A percentile compares a stretch with the other conserved stretches of the same genome.
phyloP scores from a whole-genome alignment of 2,329 filamentous ascomycete genomes.

The Aspergillus ruber region DNA sequence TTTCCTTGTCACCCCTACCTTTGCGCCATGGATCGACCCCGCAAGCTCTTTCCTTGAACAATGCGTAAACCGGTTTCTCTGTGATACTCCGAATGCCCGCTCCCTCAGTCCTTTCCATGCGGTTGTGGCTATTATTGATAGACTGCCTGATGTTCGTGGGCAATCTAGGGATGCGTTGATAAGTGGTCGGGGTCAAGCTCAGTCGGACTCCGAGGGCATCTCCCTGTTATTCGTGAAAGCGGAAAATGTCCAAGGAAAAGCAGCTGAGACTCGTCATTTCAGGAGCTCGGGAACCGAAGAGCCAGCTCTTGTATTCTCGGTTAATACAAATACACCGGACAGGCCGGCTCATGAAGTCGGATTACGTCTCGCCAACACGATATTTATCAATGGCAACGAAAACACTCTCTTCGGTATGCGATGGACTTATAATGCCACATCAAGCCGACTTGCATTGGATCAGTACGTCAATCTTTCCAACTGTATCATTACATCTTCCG shows the following conservation, averaged over 20 bases:
- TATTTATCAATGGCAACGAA: slow-evolving; percentile 38
- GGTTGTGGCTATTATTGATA: slow-evolving; percentile 33
- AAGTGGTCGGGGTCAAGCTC: background rate
- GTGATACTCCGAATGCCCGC: slow-evolving; percentile 4
- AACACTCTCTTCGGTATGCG: slow-evolving; percentile 32
- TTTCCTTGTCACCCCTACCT: slow-evolving; percentile 31
- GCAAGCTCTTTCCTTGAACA: slow-evolving; percentile 23
- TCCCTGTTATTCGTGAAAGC: slow-evolving; percentile 24
- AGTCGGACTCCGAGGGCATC: slow-evolving; percentile 26
- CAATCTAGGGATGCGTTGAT: background rate
- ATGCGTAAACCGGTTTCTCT: slow-evolving; percentile 23
- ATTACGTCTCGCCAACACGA: slow-evolving; percentile 36
- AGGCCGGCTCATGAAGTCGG: slow-evolving; percentile 26
- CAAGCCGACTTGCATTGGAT: slow-evolving; percentile 18
- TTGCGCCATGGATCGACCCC: slow-evolving; percentile 33
- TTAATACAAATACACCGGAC: slow-evolving; percentile 8
- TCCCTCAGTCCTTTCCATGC: slow-evolving; percentile 15
- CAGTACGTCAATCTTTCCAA: slow-evolving; percentile 23
- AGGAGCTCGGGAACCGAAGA: slow-evolving; percentile 26
- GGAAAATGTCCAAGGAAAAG: slow-evolving; percentile 24
- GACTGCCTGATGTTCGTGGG: slow-evolving; percentile 19
- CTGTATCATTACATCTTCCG: slow-evolving; percentile 22
- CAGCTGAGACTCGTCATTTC: slow-evolving; percentile 19
- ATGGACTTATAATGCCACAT: slow-evolving; percentile 22
- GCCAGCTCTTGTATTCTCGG: slow-evolving; percentile 25